Percentiles rank a stretch among this genome's conserved stretches.
These are phyloP conservation scores for Lasiodiplodia theobromae DNA, from an alignment of 2,329 filamentous ascomycete species.

Conservation along the genomic window DNA sequence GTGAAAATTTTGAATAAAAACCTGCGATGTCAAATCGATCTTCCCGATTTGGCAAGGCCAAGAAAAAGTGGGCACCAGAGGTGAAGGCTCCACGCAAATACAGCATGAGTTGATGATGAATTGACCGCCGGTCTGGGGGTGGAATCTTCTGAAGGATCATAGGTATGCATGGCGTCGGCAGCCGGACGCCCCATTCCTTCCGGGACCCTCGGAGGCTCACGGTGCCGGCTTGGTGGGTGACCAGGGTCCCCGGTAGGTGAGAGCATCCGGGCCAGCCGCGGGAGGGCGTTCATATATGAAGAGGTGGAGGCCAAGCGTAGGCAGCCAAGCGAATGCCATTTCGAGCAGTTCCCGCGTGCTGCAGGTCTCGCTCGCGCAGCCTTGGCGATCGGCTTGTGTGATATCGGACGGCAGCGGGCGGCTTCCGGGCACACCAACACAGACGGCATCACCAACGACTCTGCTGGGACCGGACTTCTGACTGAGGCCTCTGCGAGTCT, in stretches of 20 bases:
- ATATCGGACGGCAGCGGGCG: background rate
- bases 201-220: background rate
- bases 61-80: slow-evolving; percentile 6
- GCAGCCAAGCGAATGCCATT: no score
- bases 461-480: background rate
- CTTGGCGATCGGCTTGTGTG: slow-evolving; percentile 15
- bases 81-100: background rate
- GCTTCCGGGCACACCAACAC: background rate
- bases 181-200: background rate
- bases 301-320: background rate
- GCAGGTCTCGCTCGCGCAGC: background rate
- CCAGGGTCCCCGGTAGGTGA: background rate
- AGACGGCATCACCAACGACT: background rate
- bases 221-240: slow-evolving; percentile 6
- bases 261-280: slow-evolving; percentile 1
- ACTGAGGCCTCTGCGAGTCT: background rate
- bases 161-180: background rate
- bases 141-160: background rate
- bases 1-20: background rate
- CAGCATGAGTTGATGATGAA: background rate
- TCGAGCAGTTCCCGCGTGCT: background rate
- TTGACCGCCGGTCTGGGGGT: background rate
- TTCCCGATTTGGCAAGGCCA: background rate
- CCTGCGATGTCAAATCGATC: background rate
- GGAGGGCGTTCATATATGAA: background rate